Conservation (phyloP, 192 early-diverging fungal genomes). For the Entomortierella beljakovae region DNA sequence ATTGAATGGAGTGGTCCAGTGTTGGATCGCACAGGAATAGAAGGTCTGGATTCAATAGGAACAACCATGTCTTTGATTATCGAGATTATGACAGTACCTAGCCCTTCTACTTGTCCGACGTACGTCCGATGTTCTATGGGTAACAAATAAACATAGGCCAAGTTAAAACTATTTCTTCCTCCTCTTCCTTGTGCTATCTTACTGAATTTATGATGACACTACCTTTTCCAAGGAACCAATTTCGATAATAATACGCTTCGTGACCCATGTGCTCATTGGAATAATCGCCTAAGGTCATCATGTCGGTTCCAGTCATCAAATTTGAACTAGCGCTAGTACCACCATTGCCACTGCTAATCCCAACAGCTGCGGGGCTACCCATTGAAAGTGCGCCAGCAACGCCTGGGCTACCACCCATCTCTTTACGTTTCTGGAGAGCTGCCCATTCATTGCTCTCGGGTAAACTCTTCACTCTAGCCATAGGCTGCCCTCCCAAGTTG, state of each 20-base stretch:
- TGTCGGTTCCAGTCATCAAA: neutral
- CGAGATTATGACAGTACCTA: slow-evolving; percentile 62
- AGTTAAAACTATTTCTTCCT: neutral
- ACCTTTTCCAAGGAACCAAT: slow-evolving; percentile 80
- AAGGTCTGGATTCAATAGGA: slow-evolving; percentile 12
- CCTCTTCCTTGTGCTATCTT: too few relatives aligned
- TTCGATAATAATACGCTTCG: slow-evolving; percentile 68
- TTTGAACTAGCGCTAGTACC: neutral
- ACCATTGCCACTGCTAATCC: neutral
- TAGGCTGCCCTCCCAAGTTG: neutral
- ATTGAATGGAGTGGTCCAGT: neutral
- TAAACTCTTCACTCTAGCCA: slow-evolving; percentile 33
- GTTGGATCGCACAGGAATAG: neutral
- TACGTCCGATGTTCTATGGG: slow-evolving; percentile 48
- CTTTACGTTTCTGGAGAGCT: slow-evolving; percentile 29
- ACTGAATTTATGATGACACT: neutral
- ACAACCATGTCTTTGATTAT: slow-evolving; percentile 64
- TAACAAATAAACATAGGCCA: neutral
- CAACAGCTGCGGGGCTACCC: neutral
- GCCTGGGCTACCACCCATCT: slow-evolving; percentile 6
- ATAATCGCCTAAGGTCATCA: slow-evolving; percentile 27
- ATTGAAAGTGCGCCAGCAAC: slow-evolving; percentile 13
- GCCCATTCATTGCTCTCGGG: slow-evolving; percentile 37
- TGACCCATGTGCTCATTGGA: slow-evolving; percentile 52
- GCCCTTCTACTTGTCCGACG: slow-evolving; percentile 59